Evolutionary conservation across 345 rosid genomes (phyloP).

Genomic region (Anacardium occidentale): DNA sequence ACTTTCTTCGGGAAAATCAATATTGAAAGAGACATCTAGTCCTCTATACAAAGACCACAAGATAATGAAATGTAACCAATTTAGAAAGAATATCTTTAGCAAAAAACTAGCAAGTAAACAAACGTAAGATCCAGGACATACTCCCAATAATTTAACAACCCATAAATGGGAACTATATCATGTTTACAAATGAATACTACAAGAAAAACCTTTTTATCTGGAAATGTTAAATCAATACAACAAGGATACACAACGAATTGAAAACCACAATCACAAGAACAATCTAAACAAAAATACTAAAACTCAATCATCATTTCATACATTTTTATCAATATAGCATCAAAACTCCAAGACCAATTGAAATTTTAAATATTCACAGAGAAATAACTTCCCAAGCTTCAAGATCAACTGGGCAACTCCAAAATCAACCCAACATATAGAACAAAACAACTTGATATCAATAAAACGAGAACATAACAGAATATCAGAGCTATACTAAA

Average conservation of each 20-base stretch:
- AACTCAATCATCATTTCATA: background rate
- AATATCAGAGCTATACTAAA: conserved; percentile 2
- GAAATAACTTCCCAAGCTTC: conserved; percentile 12
- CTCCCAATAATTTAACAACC: background rate
- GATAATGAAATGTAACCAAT: background rate
- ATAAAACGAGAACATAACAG: background rate
- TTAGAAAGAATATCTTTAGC: background rate
- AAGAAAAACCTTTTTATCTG: background rate
- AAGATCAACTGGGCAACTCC: conserved; percentile 17
- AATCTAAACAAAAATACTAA: background rate
- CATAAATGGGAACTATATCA: background rate
- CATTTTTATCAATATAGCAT: background rate
- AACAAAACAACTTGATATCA: background rate
- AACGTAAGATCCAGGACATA: background rate
- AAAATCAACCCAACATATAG: conserved; percentile 3
- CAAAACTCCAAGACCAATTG: background rate
- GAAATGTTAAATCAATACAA: background rate
- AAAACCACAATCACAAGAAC: conserved; percentile 9
- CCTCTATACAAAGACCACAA: background rate
- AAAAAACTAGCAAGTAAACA: background rate
- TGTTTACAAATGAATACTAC: background rate
- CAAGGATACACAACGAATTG: background rate
- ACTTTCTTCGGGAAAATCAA: background rate
- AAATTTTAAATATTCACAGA: background rate
- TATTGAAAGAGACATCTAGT: background rate